Conservation (phyloP, 2,329 filamentous ascomycete genomes). For the Fusarium haematococcum region DNA sequence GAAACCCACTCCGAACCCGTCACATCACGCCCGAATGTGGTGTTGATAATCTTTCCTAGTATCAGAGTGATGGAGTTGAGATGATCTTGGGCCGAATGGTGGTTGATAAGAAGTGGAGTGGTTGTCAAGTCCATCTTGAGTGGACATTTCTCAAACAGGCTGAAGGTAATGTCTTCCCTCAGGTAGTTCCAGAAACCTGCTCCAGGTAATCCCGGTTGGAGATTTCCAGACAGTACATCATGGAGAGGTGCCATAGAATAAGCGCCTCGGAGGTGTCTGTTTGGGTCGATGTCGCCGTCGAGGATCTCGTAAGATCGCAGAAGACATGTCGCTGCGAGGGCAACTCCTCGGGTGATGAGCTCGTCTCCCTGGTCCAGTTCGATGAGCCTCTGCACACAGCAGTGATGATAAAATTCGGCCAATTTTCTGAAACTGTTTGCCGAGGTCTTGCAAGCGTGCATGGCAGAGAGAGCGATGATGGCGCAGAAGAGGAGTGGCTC, state of each 20-base stretch:
- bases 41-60: conserved; percentile 58
- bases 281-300: conserved; percentile 55
- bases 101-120: conserved; percentile 30
- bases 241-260: conserved; percentile 56
- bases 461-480: conserved; percentile 58
- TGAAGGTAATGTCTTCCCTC: conserved; percentile 65
- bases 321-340: conserved; percentile 60
- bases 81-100: conserved; percentile 33
- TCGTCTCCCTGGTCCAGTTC: conserved; percentile 47
- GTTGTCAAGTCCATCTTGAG: conserved; percentile 55
- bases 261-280: conserved; percentile 59
- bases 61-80: conserved; percentile 57
- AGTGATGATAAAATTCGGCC: conserved; percentile 55
- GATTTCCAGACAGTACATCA: conserved; percentile 33
- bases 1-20: conserved; percentile 33
- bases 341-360: conserved; percentile 51
- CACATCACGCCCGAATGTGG: conserved; percentile 42
- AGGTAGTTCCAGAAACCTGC: conserved; percentile 65
- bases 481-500: conserved; percentile 58
- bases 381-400: conserved; percentile 56
- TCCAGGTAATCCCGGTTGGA: conserved; percentile 47
- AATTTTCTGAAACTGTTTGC: conserved; percentile 39
- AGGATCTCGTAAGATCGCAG: conserved; percentile 63
- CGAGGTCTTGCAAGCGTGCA: conserved; percentile 52
- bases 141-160: conserved; percentile 56